Conservation (phyloP, 768 basidiomycete genomes). For the Phylloporus rhodoxanthus region DNA sequence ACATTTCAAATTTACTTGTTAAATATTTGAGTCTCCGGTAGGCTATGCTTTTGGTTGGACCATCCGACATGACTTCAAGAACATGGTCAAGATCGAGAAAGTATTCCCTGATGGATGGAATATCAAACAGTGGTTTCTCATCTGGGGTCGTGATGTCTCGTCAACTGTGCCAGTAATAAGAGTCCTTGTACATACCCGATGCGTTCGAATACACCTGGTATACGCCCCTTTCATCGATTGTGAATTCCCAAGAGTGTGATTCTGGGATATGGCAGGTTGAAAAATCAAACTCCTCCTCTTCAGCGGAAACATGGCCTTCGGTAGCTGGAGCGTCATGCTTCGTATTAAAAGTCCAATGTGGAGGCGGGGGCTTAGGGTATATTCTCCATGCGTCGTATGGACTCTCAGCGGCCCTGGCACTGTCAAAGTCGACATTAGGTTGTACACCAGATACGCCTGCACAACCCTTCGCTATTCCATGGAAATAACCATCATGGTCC, state of each 20-base stretch:
- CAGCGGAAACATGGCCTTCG: conserved; percentile 27
- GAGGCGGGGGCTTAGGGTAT: conserved; percentile 89
- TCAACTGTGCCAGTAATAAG: neutral
- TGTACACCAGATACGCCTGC: conserved; percentile 63
- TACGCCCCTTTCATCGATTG: conserved; percentile 83
- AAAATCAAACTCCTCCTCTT: conserved; percentile 57
- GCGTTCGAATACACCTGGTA: conserved; percentile 68
- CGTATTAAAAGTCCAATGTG: conserved; percentile 88
- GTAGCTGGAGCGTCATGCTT: conserved; percentile 42
- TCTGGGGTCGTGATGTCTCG: conserved; percentile 18
- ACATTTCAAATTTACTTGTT: conserved; percentile 90
- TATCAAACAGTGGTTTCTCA: conserved; percentile 60
- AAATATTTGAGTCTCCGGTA: conserved; percentile 89
- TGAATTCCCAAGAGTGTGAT: conserved; percentile 55
- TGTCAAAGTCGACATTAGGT: conserved; percentile 46
- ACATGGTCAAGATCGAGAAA: conserved; percentile 94
- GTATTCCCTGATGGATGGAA: conserved; percentile 88
- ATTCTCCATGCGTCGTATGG: conserved; percentile 69
- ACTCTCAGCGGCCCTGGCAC: conserved; percentile 22
- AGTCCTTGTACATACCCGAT: conserved; percentile 5
- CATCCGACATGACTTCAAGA: conserved; percentile 85
- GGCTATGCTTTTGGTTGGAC: conserved; percentile 94
- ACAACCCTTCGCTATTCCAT: conserved; percentile 55
- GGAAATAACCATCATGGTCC: conserved; percentile 80
- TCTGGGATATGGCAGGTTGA: conserved; percentile 71